A percentile compares a stretch with the other conserved stretches of the same genome.
Conservation (phyloP, 2,329 filamentous ascomycete species). For the Ophiostoma piceae region DNA sequence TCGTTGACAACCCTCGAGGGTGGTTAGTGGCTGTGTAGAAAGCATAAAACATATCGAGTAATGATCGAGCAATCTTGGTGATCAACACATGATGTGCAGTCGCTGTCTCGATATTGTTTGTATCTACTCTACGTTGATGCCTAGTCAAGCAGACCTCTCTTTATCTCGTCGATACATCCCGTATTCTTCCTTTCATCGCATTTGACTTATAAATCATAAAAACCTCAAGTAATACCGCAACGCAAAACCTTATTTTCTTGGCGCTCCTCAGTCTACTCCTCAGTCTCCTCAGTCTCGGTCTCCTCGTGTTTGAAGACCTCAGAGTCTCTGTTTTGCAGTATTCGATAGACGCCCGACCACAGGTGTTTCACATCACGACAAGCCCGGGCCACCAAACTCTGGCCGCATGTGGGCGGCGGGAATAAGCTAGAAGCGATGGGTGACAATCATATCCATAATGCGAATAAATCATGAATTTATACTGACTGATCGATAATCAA, state of each 20-base stretch:
- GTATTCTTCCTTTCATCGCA: too few species aligned
- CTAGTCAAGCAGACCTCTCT: too few species aligned
- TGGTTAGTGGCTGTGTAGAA: neutral
- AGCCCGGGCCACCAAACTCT: neutral
- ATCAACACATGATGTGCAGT: neutral
- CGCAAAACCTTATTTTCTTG: neutral
- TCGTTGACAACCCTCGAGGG: neutral
- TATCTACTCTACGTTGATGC: too few species aligned
- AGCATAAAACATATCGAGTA: neutral
- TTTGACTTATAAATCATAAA: neutral
- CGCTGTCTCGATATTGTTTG: too few species aligned
- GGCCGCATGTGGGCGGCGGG: neutral
- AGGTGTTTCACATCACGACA: neutral
- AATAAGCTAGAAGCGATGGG: neutral
- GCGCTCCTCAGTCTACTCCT: neutral
- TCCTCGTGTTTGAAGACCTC: neutral
- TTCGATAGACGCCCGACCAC: neutral
- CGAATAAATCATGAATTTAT: neutral
- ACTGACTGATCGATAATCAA: neutral
- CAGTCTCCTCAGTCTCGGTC: neutral
- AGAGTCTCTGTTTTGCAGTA: neutral
- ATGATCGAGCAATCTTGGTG: neutral
- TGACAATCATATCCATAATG: neutral
- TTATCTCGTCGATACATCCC: too few species aligned
- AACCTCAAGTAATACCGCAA: neutral